Evolutionary conservation across 2,329 filamentous ascomycete genomes (phyloP), one percentile per base, ranked within the genome.

Genomic region (Alternaria metachromatica): DNA sequence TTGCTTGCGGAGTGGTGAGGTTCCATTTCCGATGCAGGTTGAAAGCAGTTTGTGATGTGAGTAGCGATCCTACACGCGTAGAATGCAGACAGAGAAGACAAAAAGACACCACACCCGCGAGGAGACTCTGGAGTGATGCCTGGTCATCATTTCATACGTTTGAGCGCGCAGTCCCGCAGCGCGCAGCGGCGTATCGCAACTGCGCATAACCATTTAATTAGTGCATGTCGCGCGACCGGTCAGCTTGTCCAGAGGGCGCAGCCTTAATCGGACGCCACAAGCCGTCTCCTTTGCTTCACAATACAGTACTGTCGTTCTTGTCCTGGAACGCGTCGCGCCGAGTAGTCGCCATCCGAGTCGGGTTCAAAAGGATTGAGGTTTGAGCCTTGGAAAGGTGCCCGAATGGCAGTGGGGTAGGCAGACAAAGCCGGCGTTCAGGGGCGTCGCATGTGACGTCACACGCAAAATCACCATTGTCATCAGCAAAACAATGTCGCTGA

Each of bases 141-240:
- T 50, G 28, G 26, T 50, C 48, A 30, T 30, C 6, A 30, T 30
- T 15, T n/a, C 56, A 45, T 46, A 33, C 11, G 51, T 51, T 8
- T 20, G 13, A 53, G 25, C 5, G 7, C 26, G 26, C 20, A 48
- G 50, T 10, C 21, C 37, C 44, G n/a, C 26, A 46, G 37, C 54
- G 58, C 55, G 54, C 53, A 26, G 48, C 30, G 62, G 43, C 53
- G 41, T 12, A 51, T 58, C 62, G 53, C 62, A 65, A 51, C 26
- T 65, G 62, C 62, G 45, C 59, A 65, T 44, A 58, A 59, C 25
- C 48, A 45, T 51, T 8, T 65, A 33, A 62, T 65, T 65, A 28
- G 62, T 28, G 53, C 48, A 50, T 25, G 33, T 3, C 15, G 48
- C 26, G 18, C n/a, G 18, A 44, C 62, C 62, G 48, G 62, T 62